Conservation (phyloP, 371 early-diverging fungal species). For the Rhizopus delemar region DNA sequence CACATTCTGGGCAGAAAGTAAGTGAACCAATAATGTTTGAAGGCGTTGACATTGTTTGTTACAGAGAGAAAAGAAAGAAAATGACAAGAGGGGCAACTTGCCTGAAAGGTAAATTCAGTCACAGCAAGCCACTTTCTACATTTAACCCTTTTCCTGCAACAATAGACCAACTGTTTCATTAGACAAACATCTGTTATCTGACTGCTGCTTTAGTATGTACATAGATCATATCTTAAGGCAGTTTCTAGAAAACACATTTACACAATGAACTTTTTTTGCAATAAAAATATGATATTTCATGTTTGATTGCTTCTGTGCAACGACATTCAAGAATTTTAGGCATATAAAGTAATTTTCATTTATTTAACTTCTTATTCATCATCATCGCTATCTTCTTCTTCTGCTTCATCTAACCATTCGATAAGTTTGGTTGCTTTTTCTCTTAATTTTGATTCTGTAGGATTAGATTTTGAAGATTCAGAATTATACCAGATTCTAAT, state of each 20-base stretch:
- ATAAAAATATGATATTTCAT: too few relatives aligned
- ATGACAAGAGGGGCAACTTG: constrained; percentile 6
- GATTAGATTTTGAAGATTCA: constrained; percentile 33
- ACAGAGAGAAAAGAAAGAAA: constrained; percentile 11
- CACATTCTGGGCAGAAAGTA: constrained; percentile 87
- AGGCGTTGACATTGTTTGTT: constrained; percentile 19
- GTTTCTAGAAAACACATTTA: too few relatives aligned
- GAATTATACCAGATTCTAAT: constrained; percentile 75
- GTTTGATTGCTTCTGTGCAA: too few relatives aligned
- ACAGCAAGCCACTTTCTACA: background rate
- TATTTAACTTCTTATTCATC: constrained; percentile 7
- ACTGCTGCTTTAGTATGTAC: too few relatives aligned
- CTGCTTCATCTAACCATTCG: constrained; percentile 71
- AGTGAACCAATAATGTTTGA: constrained; percentile 63
- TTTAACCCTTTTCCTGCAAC: background rate
- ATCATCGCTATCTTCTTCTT: constrained; percentile 38
- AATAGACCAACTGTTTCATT: too few relatives aligned
- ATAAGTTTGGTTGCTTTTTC: constrained; percentile 60
- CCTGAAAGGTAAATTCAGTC: constrained; percentile 4
- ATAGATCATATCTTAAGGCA: too few relatives aligned
- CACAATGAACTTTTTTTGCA: too few relatives aligned
- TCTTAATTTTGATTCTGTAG: constrained; percentile 41
- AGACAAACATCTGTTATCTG: too few relatives aligned
- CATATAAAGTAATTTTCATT: too few relatives aligned
- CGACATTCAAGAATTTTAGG: too few relatives aligned